A percentile compares a stretch with the other conserved stretches of the same genome.
Evolutionary conservation across 331 rosid species (phyloP).

Genomic region (Cucumis variabilis): DNA sequence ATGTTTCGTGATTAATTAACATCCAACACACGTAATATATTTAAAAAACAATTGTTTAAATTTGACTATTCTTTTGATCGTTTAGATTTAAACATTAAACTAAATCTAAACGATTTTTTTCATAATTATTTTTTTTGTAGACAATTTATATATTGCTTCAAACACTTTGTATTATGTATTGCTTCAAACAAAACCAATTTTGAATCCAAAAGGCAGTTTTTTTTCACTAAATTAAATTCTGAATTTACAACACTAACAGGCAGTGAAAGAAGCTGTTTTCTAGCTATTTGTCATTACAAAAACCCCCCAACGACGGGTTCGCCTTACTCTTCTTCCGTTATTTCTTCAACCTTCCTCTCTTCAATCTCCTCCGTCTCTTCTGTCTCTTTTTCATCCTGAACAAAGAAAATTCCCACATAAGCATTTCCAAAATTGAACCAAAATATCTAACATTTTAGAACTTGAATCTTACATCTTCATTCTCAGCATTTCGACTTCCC

Average conservation of each 20-base stretch:
- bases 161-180: background rate
- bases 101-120: no score
- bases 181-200: background rate
- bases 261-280: conserved; percentile 4
- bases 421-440: background rate
- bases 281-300: background rate
- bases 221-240: background rate
- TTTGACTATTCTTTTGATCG: no score
- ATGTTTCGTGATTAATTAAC: no score
- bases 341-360: conserved; percentile 60
- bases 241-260: conserved; percentile 22
- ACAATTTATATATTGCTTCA: no score
- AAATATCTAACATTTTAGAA: background rate
- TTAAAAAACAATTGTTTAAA: no score
- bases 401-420: background rate
- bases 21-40: no score
- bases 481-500: conserved; percentile 51
- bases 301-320: background rate
- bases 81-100: no score
- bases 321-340: conserved; percentile 64
- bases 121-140: no score
- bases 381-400: conserved; percentile 57
- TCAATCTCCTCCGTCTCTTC: conserved; percentile 47
- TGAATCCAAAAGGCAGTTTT: background rate
- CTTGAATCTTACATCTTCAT: conserved; percentile 44